Conservation (phyloP, 2,329 filamentous ascomycete species). For the Hymenoscyphus fructigenus region DNA sequence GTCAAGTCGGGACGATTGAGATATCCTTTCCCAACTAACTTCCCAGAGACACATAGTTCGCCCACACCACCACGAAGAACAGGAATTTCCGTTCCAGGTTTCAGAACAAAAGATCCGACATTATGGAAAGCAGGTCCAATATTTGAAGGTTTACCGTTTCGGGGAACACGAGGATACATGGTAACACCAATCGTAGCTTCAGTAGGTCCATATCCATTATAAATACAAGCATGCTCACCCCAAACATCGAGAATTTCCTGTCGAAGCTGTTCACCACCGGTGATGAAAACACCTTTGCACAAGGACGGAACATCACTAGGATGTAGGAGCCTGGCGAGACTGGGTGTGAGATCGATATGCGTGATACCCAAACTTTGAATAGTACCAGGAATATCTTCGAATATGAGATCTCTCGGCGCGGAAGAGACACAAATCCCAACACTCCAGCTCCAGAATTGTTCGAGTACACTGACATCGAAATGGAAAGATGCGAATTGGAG, state of each 20-base stretch:
- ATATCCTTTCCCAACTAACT: slow-evolving; percentile 86
- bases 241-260: slow-evolving; percentile 86
- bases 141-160: slow-evolving; percentile 78
- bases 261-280: slow-evolving; percentile 82
- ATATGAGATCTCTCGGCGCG: slow-evolving; percentile 78
- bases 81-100: slow-evolving; percentile 65
- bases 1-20: slow-evolving; percentile 79
- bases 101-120: slow-evolving; percentile 78
- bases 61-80: slow-evolving; percentile 78
- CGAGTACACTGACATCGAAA: slow-evolving; percentile 89
- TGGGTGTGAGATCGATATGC: slow-evolving; percentile 89
- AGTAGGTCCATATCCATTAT: slow-evolving; percentile 91
- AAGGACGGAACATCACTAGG: slow-evolving; percentile 80
- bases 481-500: slow-evolving; percentile 93
- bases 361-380: slow-evolving; percentile 76
- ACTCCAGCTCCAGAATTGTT: slow-evolving; percentile 95
- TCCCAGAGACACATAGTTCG: slow-evolving; percentile 85
- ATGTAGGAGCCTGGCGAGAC: slow-evolving; percentile 73
- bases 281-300: slow-evolving; percentile 85
- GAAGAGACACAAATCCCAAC: slow-evolving; percentile 83
- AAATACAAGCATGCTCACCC: slow-evolving; percentile 77
- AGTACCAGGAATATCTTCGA: slow-evolving; percentile 75
- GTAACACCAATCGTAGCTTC: slow-evolving; percentile 93
- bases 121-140: slow-evolving; percentile 87
- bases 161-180: slow-evolving; percentile 79